These are phyloP conservation scores for Lentinula raphanica DNA, from an alignment of 768 basidiomycete genomes.

Conservation along the genomic window DNA sequence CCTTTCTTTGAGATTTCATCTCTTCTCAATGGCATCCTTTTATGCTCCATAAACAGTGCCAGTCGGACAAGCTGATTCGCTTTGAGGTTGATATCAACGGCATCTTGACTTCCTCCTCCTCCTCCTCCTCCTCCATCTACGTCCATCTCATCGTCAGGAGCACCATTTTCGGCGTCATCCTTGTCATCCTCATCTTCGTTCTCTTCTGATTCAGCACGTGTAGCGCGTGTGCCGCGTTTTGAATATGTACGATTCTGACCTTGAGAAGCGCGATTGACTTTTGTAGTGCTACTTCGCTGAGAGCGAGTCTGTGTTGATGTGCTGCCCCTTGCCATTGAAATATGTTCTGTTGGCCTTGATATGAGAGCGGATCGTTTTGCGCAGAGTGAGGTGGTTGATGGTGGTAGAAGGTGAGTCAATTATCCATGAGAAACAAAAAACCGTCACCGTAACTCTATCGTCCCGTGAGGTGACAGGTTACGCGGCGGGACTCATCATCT, in stretches of 20 bases:
- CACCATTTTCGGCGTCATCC: conserved; percentile 30
- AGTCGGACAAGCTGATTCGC: conserved; percentile 72
- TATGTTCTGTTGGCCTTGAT: too few species aligned
- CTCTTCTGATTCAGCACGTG: conserved; percentile 6
- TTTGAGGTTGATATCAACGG: conserved; percentile 48
- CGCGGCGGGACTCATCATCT: too few species aligned
- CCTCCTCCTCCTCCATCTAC: conserved; percentile 26
- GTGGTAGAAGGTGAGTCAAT: too few species aligned
- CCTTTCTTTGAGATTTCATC: conserved; percentile 90
- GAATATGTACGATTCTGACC: background rate
- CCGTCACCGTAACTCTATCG: too few species aligned
- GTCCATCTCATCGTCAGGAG: conserved; percentile 29
- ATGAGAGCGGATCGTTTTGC: too few species aligned
- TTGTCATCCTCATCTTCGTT: conserved; percentile 19
- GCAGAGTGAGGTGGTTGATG: too few species aligned
- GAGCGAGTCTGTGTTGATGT: background rate
- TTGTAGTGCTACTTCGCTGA: background rate
- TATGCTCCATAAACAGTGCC: conserved; percentile 77
- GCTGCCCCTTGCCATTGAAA: background rate
- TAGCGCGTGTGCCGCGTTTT: background rate
- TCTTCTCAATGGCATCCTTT: conserved; percentile 57
- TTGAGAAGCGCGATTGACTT: background rate
- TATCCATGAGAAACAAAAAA: too few species aligned
- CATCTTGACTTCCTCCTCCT: conserved; percentile 19
- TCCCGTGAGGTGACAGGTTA: too few species aligned